Evolutionary conservation across 2,329 filamentous ascomycete species (phyloP).

Genomic region (Trichoderma oligosporum): DNA sequence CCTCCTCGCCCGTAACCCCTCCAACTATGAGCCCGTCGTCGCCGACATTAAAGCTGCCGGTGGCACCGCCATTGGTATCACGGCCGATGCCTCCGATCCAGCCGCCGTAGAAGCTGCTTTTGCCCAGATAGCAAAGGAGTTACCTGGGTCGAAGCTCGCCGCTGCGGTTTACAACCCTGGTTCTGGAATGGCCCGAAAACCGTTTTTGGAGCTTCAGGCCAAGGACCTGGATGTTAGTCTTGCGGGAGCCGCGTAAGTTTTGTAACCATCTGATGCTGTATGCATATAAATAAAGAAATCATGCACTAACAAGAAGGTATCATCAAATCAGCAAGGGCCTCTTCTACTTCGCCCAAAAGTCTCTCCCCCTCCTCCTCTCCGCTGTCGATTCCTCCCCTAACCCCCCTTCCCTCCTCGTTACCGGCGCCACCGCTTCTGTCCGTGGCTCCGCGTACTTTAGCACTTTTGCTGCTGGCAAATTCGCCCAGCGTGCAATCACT

Average conservation of each 20-base stretch:
- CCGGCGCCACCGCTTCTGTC: conserved; percentile 77
- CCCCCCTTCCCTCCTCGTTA: conserved; percentile 79
- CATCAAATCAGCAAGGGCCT: conserved; percentile 54
- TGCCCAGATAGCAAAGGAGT: conserved; percentile 56
- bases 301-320: background rate
- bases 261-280: background rate
- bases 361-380: conserved; percentile 66
- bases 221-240: conserved; percentile 49
- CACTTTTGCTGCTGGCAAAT: conserved; percentile 75
- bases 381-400: conserved; percentile 51
- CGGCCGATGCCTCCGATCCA: conserved; percentile 46
- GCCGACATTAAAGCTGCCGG: conserved; percentile 64
- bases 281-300: background rate
- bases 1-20: conserved; percentile 65
- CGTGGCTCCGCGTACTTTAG: conserved; percentile 67
- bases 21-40: conserved; percentile 63
- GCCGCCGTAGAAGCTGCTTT: conserved; percentile 54
- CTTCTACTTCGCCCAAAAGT: conserved; percentile 70
- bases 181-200: conserved; percentile 48
- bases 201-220: conserved; percentile 54
- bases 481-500: conserved; percentile 67
- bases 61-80: conserved; percentile 67
- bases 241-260: conserved; percentile 47
- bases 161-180: conserved; percentile 70
- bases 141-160: conserved; percentile 52